Evolutionary conservation across 176 grass and related monocot species (phyloP).

Genomic region (Oryza meridionalis): DNA sequence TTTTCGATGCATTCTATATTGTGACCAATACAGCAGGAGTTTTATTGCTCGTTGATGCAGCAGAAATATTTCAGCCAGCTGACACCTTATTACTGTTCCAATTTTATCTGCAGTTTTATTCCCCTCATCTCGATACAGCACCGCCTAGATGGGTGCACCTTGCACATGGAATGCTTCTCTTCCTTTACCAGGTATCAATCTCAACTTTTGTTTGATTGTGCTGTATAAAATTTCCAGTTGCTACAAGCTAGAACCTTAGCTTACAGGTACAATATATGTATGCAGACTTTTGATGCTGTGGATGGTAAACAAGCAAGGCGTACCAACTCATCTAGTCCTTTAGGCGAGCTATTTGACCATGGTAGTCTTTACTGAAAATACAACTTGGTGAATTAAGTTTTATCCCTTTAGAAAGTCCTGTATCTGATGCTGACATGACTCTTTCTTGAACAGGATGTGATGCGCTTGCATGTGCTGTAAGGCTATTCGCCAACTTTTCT

Average conservation of each 20-base stretch:
- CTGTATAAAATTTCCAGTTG: background rate
- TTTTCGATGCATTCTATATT: background rate
- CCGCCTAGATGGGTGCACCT: conserved; percentile 98
- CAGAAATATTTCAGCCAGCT: background rate
- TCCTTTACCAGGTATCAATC: conserved; percentile 85
- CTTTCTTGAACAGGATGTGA: conserved; percentile 75
- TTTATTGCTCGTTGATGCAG: conserved; percentile 27
- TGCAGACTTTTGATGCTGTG: conserved; percentile 99
- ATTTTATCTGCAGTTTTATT: conserved; percentile 70
- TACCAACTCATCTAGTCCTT: conserved; percentile 96
- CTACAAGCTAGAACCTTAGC: background rate
- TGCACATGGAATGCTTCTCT: conserved; percentile 92
- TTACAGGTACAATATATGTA: background rate
- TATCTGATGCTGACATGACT: conserved; percentile 37
- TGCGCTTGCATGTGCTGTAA: conserved; percentile 96
- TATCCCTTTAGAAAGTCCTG: background rate
- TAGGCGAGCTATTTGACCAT: conserved; percentile 99
- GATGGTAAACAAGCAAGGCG: conserved; percentile 98
- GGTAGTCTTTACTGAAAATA: conserved; percentile 55
- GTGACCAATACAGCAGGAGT: background rate
- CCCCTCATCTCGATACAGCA: conserved; percentile 86
- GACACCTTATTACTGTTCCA: background rate
- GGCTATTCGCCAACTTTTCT: conserved; percentile 36
- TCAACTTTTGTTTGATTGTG: background rate
- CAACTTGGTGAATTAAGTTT: conserved; percentile 23